A percentile compares a stretch with the other conserved stretches of the same genome.
Evolutionary conservation across 2,329 filamentous ascomycete species (phyloP).

Genomic region (Emmonsiellopsis sp.): DNA sequence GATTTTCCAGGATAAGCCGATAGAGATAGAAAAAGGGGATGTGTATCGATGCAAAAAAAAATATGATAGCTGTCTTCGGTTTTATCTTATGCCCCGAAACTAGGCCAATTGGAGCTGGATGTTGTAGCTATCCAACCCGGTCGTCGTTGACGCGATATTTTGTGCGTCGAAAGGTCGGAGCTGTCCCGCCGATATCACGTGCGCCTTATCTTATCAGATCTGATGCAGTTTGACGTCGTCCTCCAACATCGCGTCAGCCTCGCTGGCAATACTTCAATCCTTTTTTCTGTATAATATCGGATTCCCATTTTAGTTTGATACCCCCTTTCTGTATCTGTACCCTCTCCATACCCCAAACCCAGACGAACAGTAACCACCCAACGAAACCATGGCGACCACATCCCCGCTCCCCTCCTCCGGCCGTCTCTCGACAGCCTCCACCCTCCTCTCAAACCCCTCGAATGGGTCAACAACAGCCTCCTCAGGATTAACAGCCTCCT

Average conservation of each 20-base stretch:
- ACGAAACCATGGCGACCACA: neutral
- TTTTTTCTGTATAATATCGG: too few species aligned
- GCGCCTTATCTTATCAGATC: neutral
- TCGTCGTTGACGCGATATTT: neutral
- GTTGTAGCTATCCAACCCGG: neutral
- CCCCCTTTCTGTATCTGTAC: too few species aligned
- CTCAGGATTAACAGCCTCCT: conserved; percentile 6
- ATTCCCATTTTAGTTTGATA: too few species aligned
- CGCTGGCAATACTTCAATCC: neutral
- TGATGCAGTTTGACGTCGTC: neutral
- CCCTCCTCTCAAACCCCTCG: neutral
- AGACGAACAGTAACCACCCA: neutral
- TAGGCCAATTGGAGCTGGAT: neutral
- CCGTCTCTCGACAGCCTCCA: conserved; percentile 9
- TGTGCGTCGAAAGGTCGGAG: neutral
- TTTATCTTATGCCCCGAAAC: neutral
- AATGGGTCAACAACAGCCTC: conserved; percentile 3
- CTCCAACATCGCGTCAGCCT: neutral
- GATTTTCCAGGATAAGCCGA: too few species aligned
- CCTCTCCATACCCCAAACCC: too few species aligned
- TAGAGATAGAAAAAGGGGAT: too few species aligned
- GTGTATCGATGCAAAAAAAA: neutral
- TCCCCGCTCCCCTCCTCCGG: neutral
- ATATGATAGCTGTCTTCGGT: neutral
- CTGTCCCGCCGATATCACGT: neutral